These are phyloP conservation scores for Cladorrhinum sp. DNA, from an alignment of 2,329 filamentous ascomycete genomes.

Conservation along the genomic window DNA sequence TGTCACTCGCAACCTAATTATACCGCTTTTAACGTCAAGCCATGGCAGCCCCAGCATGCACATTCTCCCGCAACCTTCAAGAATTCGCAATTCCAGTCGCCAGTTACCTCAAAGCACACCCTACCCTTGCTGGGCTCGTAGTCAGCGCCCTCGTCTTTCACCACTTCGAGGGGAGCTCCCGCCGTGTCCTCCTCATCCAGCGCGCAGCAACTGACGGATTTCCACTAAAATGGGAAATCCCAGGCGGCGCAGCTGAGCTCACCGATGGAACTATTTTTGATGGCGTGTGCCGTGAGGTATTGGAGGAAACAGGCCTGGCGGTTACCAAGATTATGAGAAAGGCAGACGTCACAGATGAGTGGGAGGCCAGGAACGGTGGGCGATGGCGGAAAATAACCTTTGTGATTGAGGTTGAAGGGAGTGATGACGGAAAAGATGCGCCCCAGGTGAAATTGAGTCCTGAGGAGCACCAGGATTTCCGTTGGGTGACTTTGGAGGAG, in stretches of 20 bases:
- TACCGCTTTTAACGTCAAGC: too few species aligned
- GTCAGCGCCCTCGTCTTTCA: constrained; percentile 20
- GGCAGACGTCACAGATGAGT: constrained; percentile 12
- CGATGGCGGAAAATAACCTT: constrained; percentile 22
- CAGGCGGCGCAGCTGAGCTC: constrained; percentile 22
- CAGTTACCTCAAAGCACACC: constrained; percentile 17
- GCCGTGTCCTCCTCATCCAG: constrained; percentile 23
- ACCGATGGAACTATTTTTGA: constrained; percentile 15
- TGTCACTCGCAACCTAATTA: too few species aligned
- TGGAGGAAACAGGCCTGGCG: constrained; percentile 22
- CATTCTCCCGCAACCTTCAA: neutral
- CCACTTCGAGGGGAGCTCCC: neutral
- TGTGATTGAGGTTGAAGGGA: constrained; percentile 10
- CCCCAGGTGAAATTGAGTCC: constrained; percentile 12
- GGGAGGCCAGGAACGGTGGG: neutral
- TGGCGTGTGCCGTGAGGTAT: constrained; percentile 19
- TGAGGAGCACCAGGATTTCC: constrained; percentile 21
- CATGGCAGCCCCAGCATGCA: neutral
- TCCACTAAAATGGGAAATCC: constrained; percentile 22
- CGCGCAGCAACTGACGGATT: constrained; percentile 25
- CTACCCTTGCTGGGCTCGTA: constrained; percentile 13
- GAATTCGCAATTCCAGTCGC: constrained; percentile 9
- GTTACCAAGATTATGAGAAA: neutral
- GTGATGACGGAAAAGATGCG: neutral
- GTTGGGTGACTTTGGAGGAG: constrained; percentile 17